Evolutionary conservation across 768 basidiomycete species (phyloP).

Genomic region (Cystofilobasidium capitatum): DNA sequence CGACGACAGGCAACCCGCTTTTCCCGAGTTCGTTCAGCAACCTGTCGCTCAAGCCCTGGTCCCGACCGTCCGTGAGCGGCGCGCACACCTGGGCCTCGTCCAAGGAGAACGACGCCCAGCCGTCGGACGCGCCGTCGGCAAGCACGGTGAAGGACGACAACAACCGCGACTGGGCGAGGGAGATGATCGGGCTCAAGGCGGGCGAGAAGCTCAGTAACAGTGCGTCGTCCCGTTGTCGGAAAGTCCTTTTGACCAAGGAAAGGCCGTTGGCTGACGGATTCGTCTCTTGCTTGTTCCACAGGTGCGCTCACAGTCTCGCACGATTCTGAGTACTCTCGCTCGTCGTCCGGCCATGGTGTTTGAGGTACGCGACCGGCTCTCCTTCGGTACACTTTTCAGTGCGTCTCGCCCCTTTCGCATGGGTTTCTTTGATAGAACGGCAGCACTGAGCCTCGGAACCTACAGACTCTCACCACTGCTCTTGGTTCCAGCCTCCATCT

Average conservation of each 20-base stretch:
- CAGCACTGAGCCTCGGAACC: no score
- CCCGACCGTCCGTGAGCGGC: not conserved
- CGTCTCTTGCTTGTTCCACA: not conserved
- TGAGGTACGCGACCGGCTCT: no score
- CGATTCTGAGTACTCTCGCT: not conserved
- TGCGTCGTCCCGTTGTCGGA: not conserved
- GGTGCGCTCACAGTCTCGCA: constrained; percentile 1
- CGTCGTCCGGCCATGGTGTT: not conserved
- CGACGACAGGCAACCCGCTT: not conserved
- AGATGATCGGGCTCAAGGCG: constrained; percentile 6
- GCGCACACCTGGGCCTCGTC: not conserved
- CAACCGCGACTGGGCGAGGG: constrained; percentile 4
- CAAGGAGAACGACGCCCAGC: not conserved
- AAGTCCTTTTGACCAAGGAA: not conserved
- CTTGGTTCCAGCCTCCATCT: no score
- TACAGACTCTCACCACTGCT: no score
- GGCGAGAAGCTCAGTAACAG: not conserved
- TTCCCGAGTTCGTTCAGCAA: not conserved
- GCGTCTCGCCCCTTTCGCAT: no score
- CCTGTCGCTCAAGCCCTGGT: not conserved
- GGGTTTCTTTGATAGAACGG: no score
- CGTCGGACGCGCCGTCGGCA: not conserved
- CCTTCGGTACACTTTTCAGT: no score
- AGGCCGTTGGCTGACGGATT: not conserved
- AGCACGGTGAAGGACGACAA: not conserved